Evolutionary conservation across 192 early-diverging fungal species (phyloP), one percentile per base, ranked within the genome.

Genomic region (Dimargaris xerosporica): DNA sequence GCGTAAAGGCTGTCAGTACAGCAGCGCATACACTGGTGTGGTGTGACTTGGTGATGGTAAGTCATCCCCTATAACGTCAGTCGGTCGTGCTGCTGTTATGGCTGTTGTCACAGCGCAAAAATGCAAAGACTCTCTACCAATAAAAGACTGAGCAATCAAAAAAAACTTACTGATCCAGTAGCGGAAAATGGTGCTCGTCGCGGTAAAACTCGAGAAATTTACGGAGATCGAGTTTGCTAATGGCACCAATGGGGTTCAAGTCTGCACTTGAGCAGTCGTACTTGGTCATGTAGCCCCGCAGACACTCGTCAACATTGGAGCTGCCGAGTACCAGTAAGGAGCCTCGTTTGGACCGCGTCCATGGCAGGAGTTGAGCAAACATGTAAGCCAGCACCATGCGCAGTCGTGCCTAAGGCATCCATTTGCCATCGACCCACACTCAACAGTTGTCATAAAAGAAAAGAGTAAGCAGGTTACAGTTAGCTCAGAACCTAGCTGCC

Each of bases 251-350:
- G 5, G 96, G 96, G 63, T 97, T 97, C 39, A 99, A 75, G 68
- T 99, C 96, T 0, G 96, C 96, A 66, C 87, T 91, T 1, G 91
- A 93, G 65, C 96, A 97, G 68, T 99, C 96, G 70, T 99, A 99
- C 66, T 99, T 99, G 47, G 96, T 99, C 41, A 99, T 82, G 61
- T 99, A 99, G 1, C 96, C 96, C 43, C 96, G 81, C 52, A 99
- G 71, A 34, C 88, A 86, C 78, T 99, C 96, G 71, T 99, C 96
- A 0, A 97, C 94, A 64, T 99, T 99, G n/a, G 93, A 84, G 63
- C 88, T 91, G 34, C 92, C 94, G 60, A 99, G 76, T 0, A 99
- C 96, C 44, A 99, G 80, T 62, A 99, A 70, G 5, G 84, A 79
- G 0, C 82, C 85, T n/a, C 55, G 61, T 0, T 69, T 63, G 23